Conservation (phyloP, 177 flowering plant genomes). For the Vitis hybrid region DNA sequence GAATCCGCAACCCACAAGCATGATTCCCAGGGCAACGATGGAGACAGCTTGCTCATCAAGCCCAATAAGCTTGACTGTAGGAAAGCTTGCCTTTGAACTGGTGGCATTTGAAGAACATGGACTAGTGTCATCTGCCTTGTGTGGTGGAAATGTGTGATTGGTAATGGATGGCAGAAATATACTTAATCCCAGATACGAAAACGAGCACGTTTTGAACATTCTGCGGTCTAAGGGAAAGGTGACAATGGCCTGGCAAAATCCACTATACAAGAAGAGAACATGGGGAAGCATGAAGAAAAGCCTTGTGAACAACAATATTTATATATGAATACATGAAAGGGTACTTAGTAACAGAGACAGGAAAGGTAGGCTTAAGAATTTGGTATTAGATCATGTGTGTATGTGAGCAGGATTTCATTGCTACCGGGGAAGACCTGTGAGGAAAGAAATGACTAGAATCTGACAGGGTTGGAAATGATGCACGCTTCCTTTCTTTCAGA, state of each 20-base stretch:
- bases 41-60: conserved; percentile 4
- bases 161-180: conserved; percentile 19
- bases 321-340: too few species aligned
- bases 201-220: conserved; percentile 18
- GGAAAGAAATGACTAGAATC: conserved; percentile 19
- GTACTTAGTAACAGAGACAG: too few species aligned
- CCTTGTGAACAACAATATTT: too few species aligned
- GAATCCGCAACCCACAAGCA: conserved; percentile 23
- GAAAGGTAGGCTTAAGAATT: too few species aligned
- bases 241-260: conserved; percentile 16
- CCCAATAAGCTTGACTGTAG: conserved; percentile 6
- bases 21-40: conserved; percentile 11
- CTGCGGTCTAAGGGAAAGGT: conserved; percentile 13
- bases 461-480: conserved; percentile 26
- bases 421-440: conserved; percentile 33
- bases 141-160: conserved; percentile 9
- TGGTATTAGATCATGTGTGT: conserved; percentile 13
- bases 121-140: conserved; percentile 9
- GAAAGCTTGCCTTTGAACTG: conserved; percentile 11
- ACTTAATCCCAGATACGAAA: conserved; percentile 23
- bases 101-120: neutral
- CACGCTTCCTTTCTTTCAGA: conserved; percentile 30
- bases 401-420: conserved; percentile 19
- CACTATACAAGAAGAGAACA: conserved; percentile 12
- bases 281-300: too few species aligned